These are phyloP conservation scores for Crassisporium funariophilum DNA, from an alignment of 768 basidiomycete species.

Conservation along the genomic window DNA sequence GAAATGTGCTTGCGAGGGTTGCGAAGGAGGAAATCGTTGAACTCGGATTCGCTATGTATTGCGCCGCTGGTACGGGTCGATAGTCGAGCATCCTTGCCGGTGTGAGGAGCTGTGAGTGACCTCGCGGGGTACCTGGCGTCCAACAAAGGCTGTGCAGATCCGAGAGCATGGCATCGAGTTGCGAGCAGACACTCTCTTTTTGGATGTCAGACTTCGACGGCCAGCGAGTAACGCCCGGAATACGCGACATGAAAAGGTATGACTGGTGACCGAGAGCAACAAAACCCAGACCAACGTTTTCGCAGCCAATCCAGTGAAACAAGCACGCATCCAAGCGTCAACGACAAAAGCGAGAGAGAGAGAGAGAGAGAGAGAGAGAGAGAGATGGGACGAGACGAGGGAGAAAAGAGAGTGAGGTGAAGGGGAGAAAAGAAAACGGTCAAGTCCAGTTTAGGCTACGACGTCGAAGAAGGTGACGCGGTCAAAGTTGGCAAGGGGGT, in stretches of 20 bases:
- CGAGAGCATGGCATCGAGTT: neutral
- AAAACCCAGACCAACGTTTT: no score
- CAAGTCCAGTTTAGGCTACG: no score
- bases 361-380: no score
- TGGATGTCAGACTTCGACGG: neutral
- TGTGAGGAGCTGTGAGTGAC: neutral
- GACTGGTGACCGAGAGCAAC: no score
- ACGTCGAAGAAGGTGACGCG: no score
- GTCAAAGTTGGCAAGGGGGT: no score
- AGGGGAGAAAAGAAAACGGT: no score
- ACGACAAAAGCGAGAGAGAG: no score
- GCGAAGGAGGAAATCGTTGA: neutral
- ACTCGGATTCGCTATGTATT: neutral
- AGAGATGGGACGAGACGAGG: no score
- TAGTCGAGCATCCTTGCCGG: neutral
- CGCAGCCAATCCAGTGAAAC: no score
- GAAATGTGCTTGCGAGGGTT: neutral
- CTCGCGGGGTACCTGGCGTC: neutral
- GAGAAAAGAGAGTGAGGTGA: no score
- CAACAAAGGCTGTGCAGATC: neutral
- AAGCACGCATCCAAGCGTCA: no score
- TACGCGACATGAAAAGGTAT: neutral
- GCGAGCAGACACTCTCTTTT: neutral
- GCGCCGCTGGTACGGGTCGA: neutral
- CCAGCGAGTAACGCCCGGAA: neutral